Percentiles rank a stretch among this genome's conserved stretches.
Conservation (phyloP, 2,329 filamentous ascomycete genomes). For the Penicillium sp. region DNA sequence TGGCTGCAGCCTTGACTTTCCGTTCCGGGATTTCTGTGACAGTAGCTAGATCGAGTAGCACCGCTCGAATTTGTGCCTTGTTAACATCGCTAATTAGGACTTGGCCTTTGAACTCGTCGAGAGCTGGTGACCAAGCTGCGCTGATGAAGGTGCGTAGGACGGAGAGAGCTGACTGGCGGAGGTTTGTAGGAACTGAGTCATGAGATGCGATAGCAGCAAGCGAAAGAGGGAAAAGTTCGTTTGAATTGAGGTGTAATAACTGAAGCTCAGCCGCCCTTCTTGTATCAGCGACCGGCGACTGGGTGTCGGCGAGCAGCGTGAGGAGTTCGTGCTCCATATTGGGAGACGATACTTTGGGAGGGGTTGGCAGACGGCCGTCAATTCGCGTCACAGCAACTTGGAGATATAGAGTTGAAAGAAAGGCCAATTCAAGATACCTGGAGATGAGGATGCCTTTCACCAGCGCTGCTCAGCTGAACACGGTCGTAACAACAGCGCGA, state of each 20-base stretch:
- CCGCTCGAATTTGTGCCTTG: conserved; percentile 74
- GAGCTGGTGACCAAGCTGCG: conserved; percentile 78
- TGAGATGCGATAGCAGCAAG: conserved; percentile 83
- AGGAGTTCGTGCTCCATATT: conserved; percentile 92
- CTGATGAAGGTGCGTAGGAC: conserved; percentile 82
- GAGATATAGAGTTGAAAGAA: not conserved
- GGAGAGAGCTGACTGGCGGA: conserved; percentile 83
- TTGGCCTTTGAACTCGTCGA: conserved; percentile 71
- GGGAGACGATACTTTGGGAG: conserved; percentile 5
- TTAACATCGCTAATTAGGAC: conserved; percentile 73
- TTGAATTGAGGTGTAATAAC: conserved; percentile 71
- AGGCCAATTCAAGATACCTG: not conserved
- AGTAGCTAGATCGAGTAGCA: conserved; percentile 77
- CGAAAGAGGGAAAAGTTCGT: conserved; percentile 74
- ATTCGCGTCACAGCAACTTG: not conserved
- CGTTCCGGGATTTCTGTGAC: conserved; percentile 73
- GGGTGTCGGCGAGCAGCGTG: conserved; percentile 83
- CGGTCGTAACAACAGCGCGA: conserved; percentile 8
- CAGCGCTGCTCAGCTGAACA: not conserved
- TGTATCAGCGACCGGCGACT: conserved; percentile 74
- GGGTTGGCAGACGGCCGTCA: not conserved
- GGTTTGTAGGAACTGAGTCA: conserved; percentile 70
- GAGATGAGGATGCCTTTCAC: not conserved
- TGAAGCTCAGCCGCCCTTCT: conserved; percentile 87
- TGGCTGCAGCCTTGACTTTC: conserved; percentile 87